Conservation (phyloP, 768 basidiomycete genomes). For the Hericium alpestre region DNA sequence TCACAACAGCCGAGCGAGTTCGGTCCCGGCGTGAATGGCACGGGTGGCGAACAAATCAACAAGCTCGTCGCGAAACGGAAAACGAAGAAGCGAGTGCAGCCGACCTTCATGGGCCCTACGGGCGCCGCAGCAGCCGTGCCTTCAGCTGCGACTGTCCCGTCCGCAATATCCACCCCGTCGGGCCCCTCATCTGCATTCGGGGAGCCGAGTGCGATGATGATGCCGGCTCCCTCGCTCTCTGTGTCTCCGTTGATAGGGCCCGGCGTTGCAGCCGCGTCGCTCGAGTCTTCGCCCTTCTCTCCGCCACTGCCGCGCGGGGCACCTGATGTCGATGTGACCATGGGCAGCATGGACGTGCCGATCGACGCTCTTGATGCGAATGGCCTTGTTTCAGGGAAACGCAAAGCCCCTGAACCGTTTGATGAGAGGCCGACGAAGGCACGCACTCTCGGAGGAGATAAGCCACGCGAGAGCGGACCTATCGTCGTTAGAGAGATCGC, state of each 20-base stretch:
- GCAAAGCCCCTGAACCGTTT: slow-evolving; percentile 35
- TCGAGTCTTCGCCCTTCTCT: slow-evolving; percentile 6
- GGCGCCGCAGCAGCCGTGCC: slow-evolving; percentile 20
- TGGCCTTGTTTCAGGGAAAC: slow-evolving; percentile 32
- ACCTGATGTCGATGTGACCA: slow-evolving; percentile 30
- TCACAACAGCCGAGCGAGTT: slow-evolving; percentile 31
- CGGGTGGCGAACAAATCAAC: slow-evolving; percentile 44
- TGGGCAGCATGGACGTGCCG: slow-evolving; percentile 42
- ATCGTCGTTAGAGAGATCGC: slow-evolving; percentile 41
- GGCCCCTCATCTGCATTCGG: background rate
- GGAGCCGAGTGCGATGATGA: background rate
- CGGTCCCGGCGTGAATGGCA: slow-evolving; percentile 22
- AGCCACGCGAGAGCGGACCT: slow-evolving; percentile 36
- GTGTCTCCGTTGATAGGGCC: slow-evolving; percentile 9
- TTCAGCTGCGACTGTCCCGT: slow-evolving; percentile 16
- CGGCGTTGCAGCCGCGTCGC: slow-evolving; percentile 7
- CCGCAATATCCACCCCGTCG: background rate
- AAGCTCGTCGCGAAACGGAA: slow-evolving; percentile 62
- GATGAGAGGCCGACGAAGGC: slow-evolving; percentile 25
- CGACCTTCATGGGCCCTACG: slow-evolving; percentile 25
- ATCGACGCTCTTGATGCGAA: slow-evolving; percentile 26
- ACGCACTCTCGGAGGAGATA: slow-evolving; percentile 63
- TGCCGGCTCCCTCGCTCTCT: slow-evolving; percentile 2
- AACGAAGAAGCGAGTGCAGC: slow-evolving; percentile 39
- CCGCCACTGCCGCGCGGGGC: slow-evolving; percentile 28